These are phyloP conservation scores for Pseudocercospora eumusae DNA, from an alignment of 2,329 filamentous ascomycete genomes.

Conservation along the genomic window DNA sequence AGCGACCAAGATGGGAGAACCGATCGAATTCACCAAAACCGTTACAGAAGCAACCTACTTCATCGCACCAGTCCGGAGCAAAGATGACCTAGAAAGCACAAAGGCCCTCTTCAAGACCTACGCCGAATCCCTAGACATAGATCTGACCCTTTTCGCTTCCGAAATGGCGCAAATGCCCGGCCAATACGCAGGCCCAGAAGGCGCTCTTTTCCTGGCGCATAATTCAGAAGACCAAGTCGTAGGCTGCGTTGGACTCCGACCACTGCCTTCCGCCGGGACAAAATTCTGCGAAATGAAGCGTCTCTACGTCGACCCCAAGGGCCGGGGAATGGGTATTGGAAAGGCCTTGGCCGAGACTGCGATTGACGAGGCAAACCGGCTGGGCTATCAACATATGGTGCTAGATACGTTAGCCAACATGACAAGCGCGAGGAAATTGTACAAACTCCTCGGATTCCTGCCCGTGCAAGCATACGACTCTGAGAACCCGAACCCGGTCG, in stretches of 20 bases:
- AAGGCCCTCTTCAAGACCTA: slow-evolving; percentile 44
- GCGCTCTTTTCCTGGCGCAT: slow-evolving; percentile 53
- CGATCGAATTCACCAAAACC: neutral
- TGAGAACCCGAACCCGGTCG: slow-evolving; percentile 55
- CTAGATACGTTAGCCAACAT: slow-evolving; percentile 60
- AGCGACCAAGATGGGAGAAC: neutral
- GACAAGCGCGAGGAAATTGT: slow-evolving; percentile 53
- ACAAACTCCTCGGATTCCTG: slow-evolving; percentile 54
- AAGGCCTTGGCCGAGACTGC: slow-evolving; percentile 50
- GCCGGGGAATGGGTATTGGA: slow-evolving; percentile 54
- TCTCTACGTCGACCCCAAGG: slow-evolving; percentile 53
- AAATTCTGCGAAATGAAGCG: slow-evolving; percentile 57
- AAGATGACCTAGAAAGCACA: slow-evolving; percentile 45
- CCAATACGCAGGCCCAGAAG: slow-evolving; percentile 52
- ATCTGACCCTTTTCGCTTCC: slow-evolving; percentile 56
- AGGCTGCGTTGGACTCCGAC: slow-evolving; percentile 56
- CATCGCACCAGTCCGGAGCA: slow-evolving; percentile 45
- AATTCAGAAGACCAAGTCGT: slow-evolving; percentile 39
- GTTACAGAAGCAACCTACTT: slow-evolving; percentile 18
- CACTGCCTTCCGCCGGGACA: slow-evolving; percentile 31
- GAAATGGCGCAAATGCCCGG: slow-evolving; percentile 58
- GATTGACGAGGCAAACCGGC: slow-evolving; percentile 47
- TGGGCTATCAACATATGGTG: slow-evolving; percentile 56
- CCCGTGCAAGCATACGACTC: slow-evolving; percentile 57
- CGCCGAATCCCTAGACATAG: slow-evolving; percentile 51